phyloP scores from a whole-genome alignment of 2,329 filamentous ascomycete species.

The Colletotrichum higginsianum region DNA sequence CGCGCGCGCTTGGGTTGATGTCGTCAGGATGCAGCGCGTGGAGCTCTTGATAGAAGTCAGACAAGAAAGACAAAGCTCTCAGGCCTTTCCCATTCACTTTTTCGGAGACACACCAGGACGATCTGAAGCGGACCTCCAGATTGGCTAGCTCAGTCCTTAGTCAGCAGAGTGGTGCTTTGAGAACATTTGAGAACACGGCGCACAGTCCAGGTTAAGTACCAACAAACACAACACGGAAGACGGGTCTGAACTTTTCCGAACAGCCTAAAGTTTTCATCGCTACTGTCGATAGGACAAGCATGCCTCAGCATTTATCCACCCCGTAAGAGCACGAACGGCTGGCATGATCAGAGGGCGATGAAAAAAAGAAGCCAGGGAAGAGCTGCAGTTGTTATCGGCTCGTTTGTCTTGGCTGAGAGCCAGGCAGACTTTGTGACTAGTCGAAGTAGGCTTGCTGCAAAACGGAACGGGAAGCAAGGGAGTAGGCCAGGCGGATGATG shows the following conservation, averaged over 20 bases:
- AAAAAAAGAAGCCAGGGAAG: background rate
- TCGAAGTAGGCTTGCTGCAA: background rate
- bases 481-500: background rate
- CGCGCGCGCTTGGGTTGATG: slow-evolving; percentile 41
- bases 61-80: slow-evolving; percentile 16
- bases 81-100: slow-evolving; percentile 15
- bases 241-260: background rate
- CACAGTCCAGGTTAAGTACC: background rate
- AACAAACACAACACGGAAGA: background rate
- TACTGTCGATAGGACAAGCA: background rate
- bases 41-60: slow-evolving; percentile 37
- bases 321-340: background rate
- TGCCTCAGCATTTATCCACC: background rate
- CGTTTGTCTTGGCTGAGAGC: background rate
- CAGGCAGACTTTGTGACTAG: background rate
- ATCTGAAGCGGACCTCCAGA: background rate
- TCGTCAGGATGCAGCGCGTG: slow-evolving; percentile 40
- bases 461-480: background rate
- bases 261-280: background rate
- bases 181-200: background rate
- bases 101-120: slow-evolving; percentile 24
- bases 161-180: slow-evolving; percentile 3
- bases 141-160: slow-evolving; percentile 12
- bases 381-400: background rate
- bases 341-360: background rate